Base-by-base conservation (phyloP, 2,329 filamentous ascomycete species). In the Fusarium duplospermum region DNA sequence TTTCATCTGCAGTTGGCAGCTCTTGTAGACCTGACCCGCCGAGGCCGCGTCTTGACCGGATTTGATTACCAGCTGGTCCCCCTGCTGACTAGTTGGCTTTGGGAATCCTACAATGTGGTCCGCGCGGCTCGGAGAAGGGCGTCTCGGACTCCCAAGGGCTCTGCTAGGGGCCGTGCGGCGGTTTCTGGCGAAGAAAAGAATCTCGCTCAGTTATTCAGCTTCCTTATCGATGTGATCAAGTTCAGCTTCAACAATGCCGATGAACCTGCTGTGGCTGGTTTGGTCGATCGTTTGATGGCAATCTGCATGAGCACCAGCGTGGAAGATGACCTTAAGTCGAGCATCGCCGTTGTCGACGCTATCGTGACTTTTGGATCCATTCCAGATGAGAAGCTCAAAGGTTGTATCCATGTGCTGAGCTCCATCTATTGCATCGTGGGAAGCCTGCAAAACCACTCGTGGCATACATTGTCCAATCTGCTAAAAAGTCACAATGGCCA, bases 401-500 rank as follows among this genome's bases (percentile, higher is more conserved):
- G 88, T 36, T 94, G 91, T 77, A 86, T 95, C 38, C 90, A 92
- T 70, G 89, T 94, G 4, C 85, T 95, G 62, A 92, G 92, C 76
- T 92, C 91, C 45, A 92, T 94, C 69, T 92, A 93, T 80, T 91
- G 89, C 70, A 85, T 93, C 60, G 89, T 95, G 3, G 83, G 85
- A 14, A 85, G 83, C 54, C 86, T 93, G 13, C 86, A 89, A 67
- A 89, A 91, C 71, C 87, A 89, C 45, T 88, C 93, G 4, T 95
- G 93, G 93, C 89, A 90, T 70, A 92, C 91, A 1, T 85, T 95
- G 35, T 87, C 89, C 78, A 92, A 94, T 72, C 85, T 95, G 0
- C 92, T 92, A 84, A 91, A 87, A 76, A 94, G 93, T 1, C 93
- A 94, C 79, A 90, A 94, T 72, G 92, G 92, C 22, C 91, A 93